Evolutionary conservation across 2,329 filamentous ascomycete genomes (phyloP).

Genomic region (Xylariaceae sp.): DNA sequence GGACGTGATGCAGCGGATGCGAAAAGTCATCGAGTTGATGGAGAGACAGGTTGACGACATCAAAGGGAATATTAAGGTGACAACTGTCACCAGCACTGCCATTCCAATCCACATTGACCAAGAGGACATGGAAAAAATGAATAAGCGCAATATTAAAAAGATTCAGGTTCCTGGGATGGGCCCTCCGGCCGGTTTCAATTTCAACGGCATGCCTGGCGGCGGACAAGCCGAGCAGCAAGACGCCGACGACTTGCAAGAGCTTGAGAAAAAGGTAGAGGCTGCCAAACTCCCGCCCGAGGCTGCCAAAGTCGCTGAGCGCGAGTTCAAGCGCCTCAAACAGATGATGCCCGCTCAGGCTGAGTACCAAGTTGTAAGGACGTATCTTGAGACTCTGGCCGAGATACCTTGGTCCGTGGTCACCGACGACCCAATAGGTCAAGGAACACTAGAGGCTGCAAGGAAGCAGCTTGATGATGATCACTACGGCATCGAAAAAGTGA

Average conservation of each 20-base stretch:
- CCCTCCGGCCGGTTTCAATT: conserved; percentile 25
- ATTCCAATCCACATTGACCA: conserved; percentile 58
- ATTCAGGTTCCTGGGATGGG: conserved; percentile 12
- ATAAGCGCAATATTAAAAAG: conserved; percentile 32
- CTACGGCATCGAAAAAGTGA: conserved; percentile 94
- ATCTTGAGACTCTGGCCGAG: conserved; percentile 88
- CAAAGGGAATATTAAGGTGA: conserved; percentile 83
- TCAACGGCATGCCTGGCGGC: conserved; percentile 42
- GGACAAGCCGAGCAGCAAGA: conserved; percentile 69
- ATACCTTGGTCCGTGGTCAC: conserved; percentile 88
- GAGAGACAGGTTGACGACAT: conserved; percentile 77
- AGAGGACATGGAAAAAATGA: conserved; percentile 49
- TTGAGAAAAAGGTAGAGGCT: conserved; percentile 80
- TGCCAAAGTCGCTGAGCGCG: conserved; percentile 83
- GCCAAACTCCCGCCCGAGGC: conserved; percentile 81
- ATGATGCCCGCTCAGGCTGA: conserved; percentile 97
- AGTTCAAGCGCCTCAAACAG: conserved; percentile 82
- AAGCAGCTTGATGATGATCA: conserved; percentile 95
- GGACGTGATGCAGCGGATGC: conserved; percentile 72
- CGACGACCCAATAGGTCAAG: conserved; percentile 77
- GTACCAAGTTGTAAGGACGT: conserved; percentile 89
- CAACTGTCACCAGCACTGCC: conserved; percentile 66
- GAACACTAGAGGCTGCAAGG: conserved; percentile 73
- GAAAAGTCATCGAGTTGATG: conserved; percentile 78
- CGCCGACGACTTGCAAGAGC: conserved; percentile 82